Evolutionary conservation across 192 early-diverging fungal genomes (phyloP), one percentile per base, ranked within the genome.

Genomic region (Backusella sp.): DNA sequence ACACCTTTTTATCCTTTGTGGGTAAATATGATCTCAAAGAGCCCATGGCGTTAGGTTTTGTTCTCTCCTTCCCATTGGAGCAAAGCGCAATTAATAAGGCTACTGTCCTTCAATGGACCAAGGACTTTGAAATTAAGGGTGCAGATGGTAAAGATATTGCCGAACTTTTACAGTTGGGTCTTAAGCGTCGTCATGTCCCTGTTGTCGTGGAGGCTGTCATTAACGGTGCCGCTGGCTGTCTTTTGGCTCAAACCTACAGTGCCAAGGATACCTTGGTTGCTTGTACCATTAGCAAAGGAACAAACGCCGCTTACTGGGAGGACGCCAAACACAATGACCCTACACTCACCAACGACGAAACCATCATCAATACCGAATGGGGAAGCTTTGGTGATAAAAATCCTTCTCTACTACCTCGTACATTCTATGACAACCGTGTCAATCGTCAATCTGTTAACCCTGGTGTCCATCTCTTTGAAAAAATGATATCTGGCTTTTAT

Each of bases 311-410:
- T 7, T 99, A 98, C 84, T 91, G 93, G 77, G 97, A 99, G 81
- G 82, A 89, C 52, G 75, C 93, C n/a, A 82, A 82, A 19, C 88
- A 86, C 59, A 75, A 68, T 6, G 76, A 80, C 35, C 35, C 76
- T 78, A 81, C 84, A 39, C 73, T 87, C 36, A 26, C 42, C 4
- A 30, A 70, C 6, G 77, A 62, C 21, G 88, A 91, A 69, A 96
- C 97, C 93, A 90, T 95, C 77, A 91, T 98, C 82, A 97, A 99
- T 86, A 94, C 92, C 73, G 97, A 99, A 82, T 98, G 96, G 96
- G 96, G 97, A 49, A 91, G 92, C 9, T 97, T 95, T 80, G 93
- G 94, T 74, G 93, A 94, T 82, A 85, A 87, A 34, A 88, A 92
- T 83, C 77, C 89, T 42, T 68, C 79, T 30, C 84, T 95, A 28